Base-by-base conservation (phyloP, 2,329 filamentous ascomycete genomes). In the Exophiala calicioides region DNA sequence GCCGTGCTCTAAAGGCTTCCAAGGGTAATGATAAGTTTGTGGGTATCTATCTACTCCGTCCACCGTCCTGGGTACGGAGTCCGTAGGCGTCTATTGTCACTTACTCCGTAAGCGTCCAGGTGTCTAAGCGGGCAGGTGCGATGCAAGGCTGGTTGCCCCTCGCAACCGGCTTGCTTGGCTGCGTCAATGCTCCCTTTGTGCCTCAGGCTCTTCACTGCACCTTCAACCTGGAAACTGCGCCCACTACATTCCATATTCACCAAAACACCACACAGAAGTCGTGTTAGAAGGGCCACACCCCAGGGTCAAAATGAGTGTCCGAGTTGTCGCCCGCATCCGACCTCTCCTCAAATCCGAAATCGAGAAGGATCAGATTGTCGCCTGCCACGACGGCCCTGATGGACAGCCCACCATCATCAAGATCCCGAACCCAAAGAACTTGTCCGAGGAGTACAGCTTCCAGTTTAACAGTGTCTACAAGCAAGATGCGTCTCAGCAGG, bases 391-490 rank as follows among this genome's bases (percentile, higher is more conserved):
- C 36, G 80, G 77, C 52, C 78, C 75, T 47, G 79, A 84, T 12
- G 66, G 67, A 6, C 78, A 76, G 56, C 76, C 82, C 15, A 81
- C 79, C 19, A 72, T 94, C 21, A 82, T 97, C 62, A 85, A 86
- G 66, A 94, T 97, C 61, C 91, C 91, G 3, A 96, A 90, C 64
- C 90, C 91, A 0, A 95, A 93, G 73, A 96, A 96, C 62, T 87
- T 88, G 56, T 75, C 79, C 16, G 91, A 97, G 69, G 86, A 90
- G 62, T 97, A 90, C 69, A 90, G 86, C 43, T 98, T 97, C 66
- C 82, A 90, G 41, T 97, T 97, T 77, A 94, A 93, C 74, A 81
- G 86, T 58, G 91, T 97, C 44, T 97, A 95, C 68, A 88, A 88
- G 62, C 81, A 85, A 60, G 68, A 78, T 26, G 85, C 87, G 12